A percentile compares a stretch with the other conserved stretches of the same genome.
These are phyloP conservation scores for Porcisia deanei DNA, from an alignment of 208 protist species.

Conservation along the genomic window DNA sequence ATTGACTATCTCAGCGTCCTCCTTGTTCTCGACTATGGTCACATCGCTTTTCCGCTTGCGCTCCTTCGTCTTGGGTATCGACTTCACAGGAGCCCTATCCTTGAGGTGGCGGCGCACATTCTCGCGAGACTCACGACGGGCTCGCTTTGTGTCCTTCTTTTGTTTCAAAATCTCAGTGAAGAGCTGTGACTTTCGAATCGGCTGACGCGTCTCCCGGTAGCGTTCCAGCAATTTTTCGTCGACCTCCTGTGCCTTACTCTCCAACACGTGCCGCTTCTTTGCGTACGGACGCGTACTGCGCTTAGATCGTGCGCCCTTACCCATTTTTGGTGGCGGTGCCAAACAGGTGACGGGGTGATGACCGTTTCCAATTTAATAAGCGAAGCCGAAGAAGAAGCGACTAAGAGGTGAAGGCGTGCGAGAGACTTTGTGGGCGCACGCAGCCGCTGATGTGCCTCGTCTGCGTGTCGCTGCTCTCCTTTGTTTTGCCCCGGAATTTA, in stretches of 20 bases:
- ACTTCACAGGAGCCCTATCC: slow-evolving; percentile 75
- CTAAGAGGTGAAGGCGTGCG: no score
- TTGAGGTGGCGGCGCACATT: slow-evolving; percentile 71
- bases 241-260: slow-evolving; percentile 56
- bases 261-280: slow-evolving; percentile 39
- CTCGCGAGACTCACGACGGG: slow-evolving; percentile 78
- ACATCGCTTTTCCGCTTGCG: slow-evolving; percentile 73
- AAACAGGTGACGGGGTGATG: background rate
- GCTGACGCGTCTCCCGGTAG: slow-evolving; percentile 85
- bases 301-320: slow-evolving; percentile 79
- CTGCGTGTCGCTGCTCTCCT: no score
- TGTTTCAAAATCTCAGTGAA: slow-evolving; percentile 87
- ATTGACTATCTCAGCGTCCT: slow-evolving; percentile 79
- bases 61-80: slow-evolving; percentile 89
- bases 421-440: no score
- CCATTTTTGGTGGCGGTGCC: slow-evolving; percentile 45
- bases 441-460: no score
- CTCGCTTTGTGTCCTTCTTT: slow-evolving; percentile 90
- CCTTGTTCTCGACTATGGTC: slow-evolving; percentile 71
- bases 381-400: no score
- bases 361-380: background rate
- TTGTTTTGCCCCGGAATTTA: no score
- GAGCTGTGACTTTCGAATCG: slow-evolving; percentile 83
- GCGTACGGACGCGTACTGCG: slow-evolving; percentile 40
- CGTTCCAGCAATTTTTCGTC: slow-evolving; percentile 77